A percentile compares a stretch with the other conserved stretches of the same genome.
Evolutionary conservation across 257 asterid species (phyloP).

Genomic region (Solanum medicagineum): DNA sequence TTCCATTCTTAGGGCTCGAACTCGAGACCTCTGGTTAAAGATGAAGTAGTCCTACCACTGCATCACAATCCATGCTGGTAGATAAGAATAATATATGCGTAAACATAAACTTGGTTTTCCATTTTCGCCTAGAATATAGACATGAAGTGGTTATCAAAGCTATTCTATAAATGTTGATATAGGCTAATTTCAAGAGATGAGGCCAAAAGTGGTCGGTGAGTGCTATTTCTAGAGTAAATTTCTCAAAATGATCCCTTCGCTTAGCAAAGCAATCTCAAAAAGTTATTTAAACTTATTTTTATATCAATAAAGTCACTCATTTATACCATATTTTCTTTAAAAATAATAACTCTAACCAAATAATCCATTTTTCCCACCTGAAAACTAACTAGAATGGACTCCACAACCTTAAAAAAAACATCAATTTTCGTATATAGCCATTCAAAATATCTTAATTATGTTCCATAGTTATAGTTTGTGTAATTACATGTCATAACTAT

Average conservation of each 20-base stretch:
- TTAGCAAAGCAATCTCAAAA: not conserved
- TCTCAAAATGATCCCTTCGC: not conserved
- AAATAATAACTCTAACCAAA: not conserved
- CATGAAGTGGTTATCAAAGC: not conserved
- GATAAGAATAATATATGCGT: not conserved
- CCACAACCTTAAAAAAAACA: not conserved
- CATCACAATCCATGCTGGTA: too few relatives aligned
- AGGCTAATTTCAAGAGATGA: not conserved
- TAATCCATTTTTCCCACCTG: not conserved
- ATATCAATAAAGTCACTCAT: not conserved
- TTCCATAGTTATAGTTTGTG: too few relatives aligned
- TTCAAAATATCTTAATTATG: too few relatives aligned
- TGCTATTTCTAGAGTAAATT: not conserved
- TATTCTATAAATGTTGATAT: not conserved
- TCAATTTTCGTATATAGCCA: too few relatives aligned
- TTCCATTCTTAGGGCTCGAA: too few relatives aligned
- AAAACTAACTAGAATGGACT: not conserved
- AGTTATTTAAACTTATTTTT: not conserved
- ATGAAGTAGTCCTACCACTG: too few relatives aligned
- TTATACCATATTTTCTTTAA: not conserved
- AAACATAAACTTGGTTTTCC: not conserved
- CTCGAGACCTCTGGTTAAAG: too few relatives aligned
- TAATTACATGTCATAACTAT: too few relatives aligned
- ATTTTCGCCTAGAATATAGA: not conserved
- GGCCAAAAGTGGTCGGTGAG: not conserved